Evolutionary conservation across 192 early-diverging fungal species (phyloP), one percentile per base, ranked within the genome.

Genomic region (Rhizophlyctis rosea): DNA sequence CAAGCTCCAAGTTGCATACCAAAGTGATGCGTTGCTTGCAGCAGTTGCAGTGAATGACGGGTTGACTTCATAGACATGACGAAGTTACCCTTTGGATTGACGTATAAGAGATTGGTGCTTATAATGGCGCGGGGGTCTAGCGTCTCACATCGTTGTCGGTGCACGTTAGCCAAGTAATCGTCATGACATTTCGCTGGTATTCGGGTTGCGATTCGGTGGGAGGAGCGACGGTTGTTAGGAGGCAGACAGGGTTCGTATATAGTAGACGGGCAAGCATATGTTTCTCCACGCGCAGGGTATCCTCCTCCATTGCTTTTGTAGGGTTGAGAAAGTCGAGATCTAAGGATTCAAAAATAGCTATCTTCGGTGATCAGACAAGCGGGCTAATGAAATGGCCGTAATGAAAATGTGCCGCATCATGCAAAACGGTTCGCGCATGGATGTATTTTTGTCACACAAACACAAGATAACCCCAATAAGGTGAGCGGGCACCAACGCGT

Each of bases 211-310:
- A 7, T 39, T 51, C 54, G 36, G 18, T 18, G 5, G 34, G 34
- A 34, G 50, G 29, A 11, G 66, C 55, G 16, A 34, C 39, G 31
- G 54, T 49, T 27, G 69, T 68, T 7, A 76, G 74, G 25, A 76
- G 61, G 34, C 74, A 76, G 27, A 76, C 74, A 16, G 74, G 74
- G 39, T 71, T 71, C 13, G 74, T 24, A 53, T 76, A 76, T 25
- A 76, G 69, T 36, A 76, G 56, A 27, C 74, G 64, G 1, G 69
- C 62, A 27, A 71, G 69, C 74, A 76, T 64, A 31, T 71, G 74
- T 50, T 59, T 67, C 39, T 44, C 9, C 39, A 44, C 39, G n/a
- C n/a, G n/a, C n/a, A n/a, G n/a, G n/a, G n/a, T n/a, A n/a, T n/a
- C n/a, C n/a, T n/a, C n/a, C n/a, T n/a, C n/a, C n/a, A n/a, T n/a